Evolutionary conservation across 768 basidiomycete species (phyloP), one percentile per base, ranked within the genome.

Genomic region (Kwoniella sp.): DNA sequence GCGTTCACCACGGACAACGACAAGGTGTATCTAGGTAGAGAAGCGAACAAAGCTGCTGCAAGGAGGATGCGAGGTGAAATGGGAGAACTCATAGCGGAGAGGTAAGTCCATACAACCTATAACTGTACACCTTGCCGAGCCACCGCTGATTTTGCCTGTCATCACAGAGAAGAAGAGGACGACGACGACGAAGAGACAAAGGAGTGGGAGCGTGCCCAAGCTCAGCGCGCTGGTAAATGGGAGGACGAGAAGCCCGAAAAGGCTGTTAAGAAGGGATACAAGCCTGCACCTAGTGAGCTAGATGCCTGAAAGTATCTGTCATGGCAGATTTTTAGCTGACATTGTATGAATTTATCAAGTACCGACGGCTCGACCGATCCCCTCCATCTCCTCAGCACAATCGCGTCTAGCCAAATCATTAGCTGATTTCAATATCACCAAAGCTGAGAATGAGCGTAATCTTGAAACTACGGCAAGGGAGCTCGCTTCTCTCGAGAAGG

Each of bases 161-260:
- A 9, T 17, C 48, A n/a, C 56, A 77, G 74, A n/a, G 80, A 79
- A 64, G 72, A 70, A 40, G 79, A 81, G 8, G 77, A 78, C 19
- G 80, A 78, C 25, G 81, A 81, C 47, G 80, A 79, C 37, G 80
- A 80, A 58, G 79, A 80, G 55, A 73, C 72, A 2, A 55, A 60
- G 37, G 77, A 79, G 62, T 81, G 81, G 81, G 80, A 81, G 60
- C 65, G 68, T 52, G 82, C 81, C 8, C 82, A 83, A 72, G 78
- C 78, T 19, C 60, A 71, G 48, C 60, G 81, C 62, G 82, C 80
- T 1, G 74, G 69, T n/a, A 58, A 56, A 65, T 55, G 70, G 55
- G 65, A 73, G 48, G 68, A 69, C 24, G 57, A 60, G 29, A 52
- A 65, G 52, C 58, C 64, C 10, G 58, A 56, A 10, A 65, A 64